Evolutionary conservation across 306 rosid species (phyloP).

Genomic region (Quercus mongolica): DNA sequence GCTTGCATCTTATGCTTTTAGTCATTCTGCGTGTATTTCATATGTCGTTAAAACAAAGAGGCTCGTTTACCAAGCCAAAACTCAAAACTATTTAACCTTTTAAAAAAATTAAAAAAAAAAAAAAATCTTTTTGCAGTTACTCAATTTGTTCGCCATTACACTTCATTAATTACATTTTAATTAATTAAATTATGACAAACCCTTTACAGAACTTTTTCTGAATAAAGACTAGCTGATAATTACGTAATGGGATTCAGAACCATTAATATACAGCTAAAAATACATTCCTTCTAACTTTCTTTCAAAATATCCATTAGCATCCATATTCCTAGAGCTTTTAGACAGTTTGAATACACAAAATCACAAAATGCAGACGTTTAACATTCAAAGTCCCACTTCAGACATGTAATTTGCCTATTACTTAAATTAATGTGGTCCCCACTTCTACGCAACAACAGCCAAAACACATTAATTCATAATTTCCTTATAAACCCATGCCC

Average conservation of each 20-base stretch:
- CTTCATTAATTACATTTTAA: not conserved
- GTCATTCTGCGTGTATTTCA: not conserved
- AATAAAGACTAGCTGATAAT: not conserved
- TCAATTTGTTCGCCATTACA: not conserved
- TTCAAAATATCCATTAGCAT: not conserved
- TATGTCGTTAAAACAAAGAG: not conserved
- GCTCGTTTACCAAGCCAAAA: not conserved
- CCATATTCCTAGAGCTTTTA: not conserved
- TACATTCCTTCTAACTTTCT: not conserved
- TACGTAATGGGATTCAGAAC: not conserved
- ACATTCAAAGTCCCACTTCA: not conserved
- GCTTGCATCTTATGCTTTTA: not conserved
- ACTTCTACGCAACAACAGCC: not conserved
- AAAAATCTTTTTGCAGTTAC: not conserved
- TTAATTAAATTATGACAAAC: not conserved
- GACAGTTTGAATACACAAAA: not conserved
- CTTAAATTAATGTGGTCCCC: not conserved
- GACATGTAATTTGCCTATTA: not conserved
- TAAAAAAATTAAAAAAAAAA: no score
- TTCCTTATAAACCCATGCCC: constrained; percentile 18
- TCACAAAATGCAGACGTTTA: not conserved
- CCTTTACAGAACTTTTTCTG: not conserved
- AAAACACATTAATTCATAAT: not conserved
- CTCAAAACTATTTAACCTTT: no score
- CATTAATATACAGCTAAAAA: not conserved